Evolutionary conservation across 495 filamentous ascomycete genomes (phyloP), one percentile per base, ranked within the genome.

Genomic region (Apiosordaria backusii): DNA sequence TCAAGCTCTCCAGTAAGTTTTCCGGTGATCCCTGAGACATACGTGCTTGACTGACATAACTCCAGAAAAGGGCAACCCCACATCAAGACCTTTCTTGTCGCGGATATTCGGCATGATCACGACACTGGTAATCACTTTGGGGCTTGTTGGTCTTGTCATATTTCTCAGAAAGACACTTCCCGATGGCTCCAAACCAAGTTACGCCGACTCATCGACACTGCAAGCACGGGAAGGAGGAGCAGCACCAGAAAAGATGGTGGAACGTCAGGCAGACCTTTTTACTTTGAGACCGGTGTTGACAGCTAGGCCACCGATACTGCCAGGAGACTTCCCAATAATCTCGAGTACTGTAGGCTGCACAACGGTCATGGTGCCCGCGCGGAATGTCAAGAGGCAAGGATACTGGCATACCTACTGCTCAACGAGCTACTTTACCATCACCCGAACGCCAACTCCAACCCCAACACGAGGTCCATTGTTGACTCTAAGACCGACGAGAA

Each of bases 401-500:
- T 27, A 27, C 45, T 45, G 24, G 59, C 27, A 61, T 5, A 61
- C 26, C 4, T 45, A 25, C 18, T 61, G 59, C 27, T 35, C 62
- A 15, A 65, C 27, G 16, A 59, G 53, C 54, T 65, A 45, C 18
- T 59, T 57, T 23, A 29, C 29, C 15, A 27, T 58, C 54, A 65
- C 54, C 13, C 55, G 26, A 5, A 65, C 27, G 22, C 26, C 27
- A n/a, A 45, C 27, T 22, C 10, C 27, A 45, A 21, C 26, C 19
- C 13, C 26, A 61, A 19, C 27, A 50, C 26, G 10, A 13, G 25
- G 27, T 19, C 59, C 24, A 22, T 3, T 60, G 0, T n/a, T 60
- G 2, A 26, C 22, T n/a, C 57, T 25, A 22, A 24, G 57, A 7
- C 57, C 57, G 57, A 60, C 57, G 18, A 26, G 23, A 27, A 29